These are phyloP conservation scores for Exsudoporus frostii DNA, from an alignment of 768 basidiomycete species.

Conservation along the genomic window DNA sequence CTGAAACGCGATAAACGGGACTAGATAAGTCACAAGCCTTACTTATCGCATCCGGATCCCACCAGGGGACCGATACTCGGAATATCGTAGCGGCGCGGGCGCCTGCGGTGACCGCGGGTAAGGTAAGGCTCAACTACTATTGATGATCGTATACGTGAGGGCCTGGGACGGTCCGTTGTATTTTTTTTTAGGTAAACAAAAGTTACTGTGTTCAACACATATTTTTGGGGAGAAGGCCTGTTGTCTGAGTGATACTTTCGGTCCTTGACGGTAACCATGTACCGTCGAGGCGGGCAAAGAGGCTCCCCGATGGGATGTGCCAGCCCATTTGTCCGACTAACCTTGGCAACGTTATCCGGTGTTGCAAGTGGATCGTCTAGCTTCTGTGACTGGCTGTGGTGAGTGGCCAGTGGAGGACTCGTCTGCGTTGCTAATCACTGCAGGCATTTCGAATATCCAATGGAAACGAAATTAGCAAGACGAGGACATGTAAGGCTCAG, in stretches of 20 bases:
- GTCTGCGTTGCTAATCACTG: neutral
- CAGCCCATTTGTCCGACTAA: slow-evolving; percentile 18
- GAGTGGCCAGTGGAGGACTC: neutral
- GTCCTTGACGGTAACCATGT: no score
- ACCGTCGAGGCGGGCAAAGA: no score
- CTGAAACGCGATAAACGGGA: neutral
- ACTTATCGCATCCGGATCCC: neutral
- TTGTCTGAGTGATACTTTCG: no score
- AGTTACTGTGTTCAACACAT: no score
- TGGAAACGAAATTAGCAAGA: neutral
- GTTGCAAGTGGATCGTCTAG: neutral
- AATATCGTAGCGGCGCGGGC: no score
- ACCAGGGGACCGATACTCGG: neutral
- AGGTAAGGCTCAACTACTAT: no score
- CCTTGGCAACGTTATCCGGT: neutral
- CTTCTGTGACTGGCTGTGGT: neutral
- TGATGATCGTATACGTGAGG: no score
- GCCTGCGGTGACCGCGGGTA: no score
- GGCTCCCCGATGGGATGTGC: no score
- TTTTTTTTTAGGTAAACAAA: no score
- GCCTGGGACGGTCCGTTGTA: no score
- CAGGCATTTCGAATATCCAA: slow-evolving; percentile 9
- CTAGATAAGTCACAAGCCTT: neutral
- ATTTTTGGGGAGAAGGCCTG: no score
- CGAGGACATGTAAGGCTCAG: slow-evolving; percentile 13